Evolutionary conservation across 768 basidiomycete genomes (phyloP).

Genomic region (Lentinula detonsa): DNA sequence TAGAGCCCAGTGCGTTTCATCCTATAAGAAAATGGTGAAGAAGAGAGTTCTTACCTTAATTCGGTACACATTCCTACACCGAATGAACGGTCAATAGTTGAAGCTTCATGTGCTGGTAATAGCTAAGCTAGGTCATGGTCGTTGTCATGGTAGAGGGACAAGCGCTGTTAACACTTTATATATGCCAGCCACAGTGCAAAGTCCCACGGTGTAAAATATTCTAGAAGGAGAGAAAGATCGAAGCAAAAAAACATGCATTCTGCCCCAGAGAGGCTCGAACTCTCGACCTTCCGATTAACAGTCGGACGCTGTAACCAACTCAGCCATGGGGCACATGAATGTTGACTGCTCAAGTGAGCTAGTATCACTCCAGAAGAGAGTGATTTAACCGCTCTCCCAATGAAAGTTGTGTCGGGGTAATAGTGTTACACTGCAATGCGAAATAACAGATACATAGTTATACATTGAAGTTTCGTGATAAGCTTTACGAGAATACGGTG

Average conservation of each 20-base stretch:
- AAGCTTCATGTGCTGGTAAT: no score
- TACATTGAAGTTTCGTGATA: no score
- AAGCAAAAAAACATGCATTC: slow-evolving; percentile 10
- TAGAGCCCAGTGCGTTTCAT: slow-evolving; percentile 65
- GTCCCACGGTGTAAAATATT: background rate
- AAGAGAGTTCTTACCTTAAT: background rate
- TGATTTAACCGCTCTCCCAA: no score
- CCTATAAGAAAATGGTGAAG: slow-evolving; percentile 9
- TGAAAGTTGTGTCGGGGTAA: no score
- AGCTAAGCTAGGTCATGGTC: no score
- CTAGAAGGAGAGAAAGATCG: background rate
- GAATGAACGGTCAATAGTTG: no score
- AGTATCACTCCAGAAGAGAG: no score
- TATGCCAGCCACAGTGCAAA: background rate
- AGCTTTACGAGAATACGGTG: slow-evolving; percentile 21
- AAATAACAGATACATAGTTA: no score
- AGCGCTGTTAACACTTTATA: no score
- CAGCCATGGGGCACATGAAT: slow-evolving; percentile 59
- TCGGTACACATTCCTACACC: background rate
- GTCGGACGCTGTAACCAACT: slow-evolving; percentile 78
- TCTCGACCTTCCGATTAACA: slow-evolving; percentile 72
- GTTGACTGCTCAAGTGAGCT: no score
- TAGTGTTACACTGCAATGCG: no score
- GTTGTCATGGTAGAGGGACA: no score
- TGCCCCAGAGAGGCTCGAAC: slow-evolving; percentile 66